Conservation (phyloP, 2,329 filamentous ascomycete species). For the Aspergillus quadricinctus region DNA sequence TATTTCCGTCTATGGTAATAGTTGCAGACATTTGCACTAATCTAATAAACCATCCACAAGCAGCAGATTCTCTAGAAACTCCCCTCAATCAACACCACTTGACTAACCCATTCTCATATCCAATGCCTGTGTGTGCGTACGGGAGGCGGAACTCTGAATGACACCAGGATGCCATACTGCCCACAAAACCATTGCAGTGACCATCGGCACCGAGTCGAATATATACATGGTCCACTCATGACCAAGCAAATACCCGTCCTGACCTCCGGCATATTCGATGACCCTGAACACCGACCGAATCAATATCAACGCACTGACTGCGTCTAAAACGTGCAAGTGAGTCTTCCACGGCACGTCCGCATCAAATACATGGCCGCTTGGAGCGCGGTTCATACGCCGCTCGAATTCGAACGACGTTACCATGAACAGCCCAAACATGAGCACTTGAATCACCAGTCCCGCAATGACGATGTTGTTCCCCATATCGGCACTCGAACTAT, state of each 20-base stretch:
- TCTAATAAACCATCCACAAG: background rate
- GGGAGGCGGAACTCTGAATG: background rate
- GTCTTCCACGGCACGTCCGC: background rate
- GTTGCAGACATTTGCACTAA: background rate
- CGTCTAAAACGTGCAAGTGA: background rate
- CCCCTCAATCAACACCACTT: background rate
- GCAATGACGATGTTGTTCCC: constrained; percentile 13
- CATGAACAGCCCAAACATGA: constrained; percentile 17
- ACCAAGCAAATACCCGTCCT: background rate
- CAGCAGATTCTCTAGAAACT: background rate
- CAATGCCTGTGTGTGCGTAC: background rate
- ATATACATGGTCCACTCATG: background rate
- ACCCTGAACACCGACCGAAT: background rate
- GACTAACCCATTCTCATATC: background rate
- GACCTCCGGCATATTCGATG: background rate
- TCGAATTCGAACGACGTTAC: constrained; percentile 13
- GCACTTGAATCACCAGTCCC: constrained; percentile 15
- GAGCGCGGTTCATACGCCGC: constrained; percentile 6
- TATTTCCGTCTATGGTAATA: background rate
- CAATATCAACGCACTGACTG: background rate
- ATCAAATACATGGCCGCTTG: constrained; percentile 4
- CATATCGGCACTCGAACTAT: constrained; percentile 1
- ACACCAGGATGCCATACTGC: background rate
- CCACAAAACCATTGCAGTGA: background rate
- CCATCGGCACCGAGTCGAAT: background rate